Evolutionary conservation across 257 asterid species (phyloP).

Genomic region (Forsythia viridissima): DNA sequence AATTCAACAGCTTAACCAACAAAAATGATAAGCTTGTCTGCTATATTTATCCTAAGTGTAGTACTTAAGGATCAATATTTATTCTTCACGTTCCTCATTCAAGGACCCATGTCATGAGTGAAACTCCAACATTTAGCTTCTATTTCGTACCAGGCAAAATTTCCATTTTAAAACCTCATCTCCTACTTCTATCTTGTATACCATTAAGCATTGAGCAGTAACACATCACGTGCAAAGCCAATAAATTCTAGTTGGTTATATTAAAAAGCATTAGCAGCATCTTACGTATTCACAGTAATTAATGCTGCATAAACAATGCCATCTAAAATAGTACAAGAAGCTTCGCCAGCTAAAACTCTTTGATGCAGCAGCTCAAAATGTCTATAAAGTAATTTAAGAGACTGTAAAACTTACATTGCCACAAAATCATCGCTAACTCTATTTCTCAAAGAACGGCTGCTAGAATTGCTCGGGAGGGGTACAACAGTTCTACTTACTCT

Average conservation of each 20-base stretch:
- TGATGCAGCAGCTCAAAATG: slow-evolving; percentile 16
- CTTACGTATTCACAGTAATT: slow-evolving; percentile 7
- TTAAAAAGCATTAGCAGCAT: background rate
- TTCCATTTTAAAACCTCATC: background rate
- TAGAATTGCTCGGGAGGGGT: slow-evolving; percentile 50
- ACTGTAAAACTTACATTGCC: slow-evolving; percentile 43
- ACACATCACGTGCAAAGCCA: slow-evolving; percentile 11
- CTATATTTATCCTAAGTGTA: background rate
- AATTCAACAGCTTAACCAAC: background rate
- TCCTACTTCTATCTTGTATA: background rate
- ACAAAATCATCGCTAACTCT: slow-evolving; percentile 66
- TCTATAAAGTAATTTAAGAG: slow-evolving; percentile 10
- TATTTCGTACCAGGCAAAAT: background rate
- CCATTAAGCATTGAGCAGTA: slow-evolving; percentile 10
- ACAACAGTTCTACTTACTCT: slow-evolving; percentile 46
- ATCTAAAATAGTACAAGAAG: slow-evolving; percentile 1
- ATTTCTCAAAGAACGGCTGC: slow-evolving; percentile 43
- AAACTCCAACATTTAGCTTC: background rate
- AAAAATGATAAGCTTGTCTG: background rate
- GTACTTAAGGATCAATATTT: background rate
- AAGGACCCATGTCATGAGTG: background rate
- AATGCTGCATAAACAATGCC: background rate
- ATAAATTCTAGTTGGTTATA: background rate
- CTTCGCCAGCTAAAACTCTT: slow-evolving; percentile 17
- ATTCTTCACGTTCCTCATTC: background rate